Conservation (phyloP, 179 eudicot species). For the Sideroxylon spinosum region DNA sequence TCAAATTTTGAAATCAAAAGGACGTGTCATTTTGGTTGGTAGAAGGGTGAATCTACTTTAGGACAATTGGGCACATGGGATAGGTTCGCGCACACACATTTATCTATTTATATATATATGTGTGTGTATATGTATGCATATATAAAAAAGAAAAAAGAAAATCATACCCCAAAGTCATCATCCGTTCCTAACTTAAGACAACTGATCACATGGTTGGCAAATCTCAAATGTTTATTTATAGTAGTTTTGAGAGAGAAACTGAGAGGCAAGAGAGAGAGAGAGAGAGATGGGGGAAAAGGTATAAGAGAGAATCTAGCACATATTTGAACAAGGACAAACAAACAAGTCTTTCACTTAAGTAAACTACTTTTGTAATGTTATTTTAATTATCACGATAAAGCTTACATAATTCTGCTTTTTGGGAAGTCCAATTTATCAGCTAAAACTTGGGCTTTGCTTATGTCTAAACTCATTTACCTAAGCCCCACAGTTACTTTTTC, state of each 20-base stretch:
- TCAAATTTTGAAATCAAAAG: constrained; percentile 23
- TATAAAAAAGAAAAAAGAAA: not conserved
- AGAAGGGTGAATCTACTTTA: constrained; percentile 11
- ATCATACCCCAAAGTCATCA: constrained; percentile 12
- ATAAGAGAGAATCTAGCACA: constrained; percentile 27
- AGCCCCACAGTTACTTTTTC: constrained; percentile 6
- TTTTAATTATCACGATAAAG: constrained; percentile 32
- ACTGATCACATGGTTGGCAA: constrained; percentile 12
- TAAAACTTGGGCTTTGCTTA: constrained; percentile 1
- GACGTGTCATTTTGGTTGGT: constrained; percentile 19
- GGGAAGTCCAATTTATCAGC: constrained; percentile 20
- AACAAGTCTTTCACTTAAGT: constrained; percentile 31
- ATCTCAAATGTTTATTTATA: not conserved
- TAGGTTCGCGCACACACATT: no score
- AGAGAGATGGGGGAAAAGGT: not conserved
- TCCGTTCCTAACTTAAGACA: constrained; percentile 3
- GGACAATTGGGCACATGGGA: constrained; percentile 16
- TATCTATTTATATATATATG: not conserved
- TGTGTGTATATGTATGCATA: not conserved
- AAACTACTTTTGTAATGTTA: constrained; percentile 19
- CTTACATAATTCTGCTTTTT: constrained; percentile 19
- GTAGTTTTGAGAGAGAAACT: not conserved
- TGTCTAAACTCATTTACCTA: not conserved
- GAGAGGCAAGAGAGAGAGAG: not conserved
- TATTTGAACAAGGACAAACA: constrained; percentile 43